A percentile compares a stretch with the other conserved stretches of the same genome.
Conservation (phyloP, 352 stramenopile genomes). For the Globisporangium paddicum region DNA sequence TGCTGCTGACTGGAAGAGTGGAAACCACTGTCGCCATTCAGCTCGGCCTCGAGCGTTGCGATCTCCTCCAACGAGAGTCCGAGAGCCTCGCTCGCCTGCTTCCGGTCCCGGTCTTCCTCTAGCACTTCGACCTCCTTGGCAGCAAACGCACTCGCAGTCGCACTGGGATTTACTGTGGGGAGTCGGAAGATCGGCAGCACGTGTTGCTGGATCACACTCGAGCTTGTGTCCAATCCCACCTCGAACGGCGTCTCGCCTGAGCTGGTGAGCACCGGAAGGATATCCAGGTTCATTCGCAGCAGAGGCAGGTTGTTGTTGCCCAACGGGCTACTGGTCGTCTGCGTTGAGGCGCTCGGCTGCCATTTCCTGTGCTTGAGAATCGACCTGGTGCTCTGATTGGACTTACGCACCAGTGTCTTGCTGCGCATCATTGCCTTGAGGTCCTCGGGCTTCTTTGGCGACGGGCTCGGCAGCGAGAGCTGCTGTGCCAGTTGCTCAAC, state of each 20-base stretch:
- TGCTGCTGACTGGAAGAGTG: neutral
- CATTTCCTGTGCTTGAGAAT: constrained; percentile 45
- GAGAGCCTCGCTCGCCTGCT: constrained; percentile 58
- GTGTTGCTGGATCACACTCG: constrained; percentile 23
- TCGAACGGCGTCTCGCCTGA: constrained; percentile 72
- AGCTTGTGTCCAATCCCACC: constrained; percentile 34
- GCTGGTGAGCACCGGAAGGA: constrained; percentile 70
- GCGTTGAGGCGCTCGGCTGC: neutral
- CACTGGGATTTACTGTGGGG: constrained; percentile 47
- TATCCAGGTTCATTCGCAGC: constrained; percentile 38
- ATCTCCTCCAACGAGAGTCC: constrained; percentile 68
- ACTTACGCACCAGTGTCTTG: constrained; percentile 34
- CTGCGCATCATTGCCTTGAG: constrained; percentile 36
- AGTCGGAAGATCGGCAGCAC: constrained; percentile 70
- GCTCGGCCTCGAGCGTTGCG: constrained; percentile 47
- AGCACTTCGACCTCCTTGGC: constrained; percentile 36
- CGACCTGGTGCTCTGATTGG: constrained; percentile 39
- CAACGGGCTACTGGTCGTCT: neutral
- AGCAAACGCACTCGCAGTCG: constrained; percentile 29
- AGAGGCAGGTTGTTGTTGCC: neutral
- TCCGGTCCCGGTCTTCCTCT: constrained; percentile 47
- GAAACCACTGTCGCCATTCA: constrained; percentile 18
- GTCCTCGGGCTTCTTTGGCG: constrained; percentile 13
- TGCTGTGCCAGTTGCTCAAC: constrained; percentile 41
- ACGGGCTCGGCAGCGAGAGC: constrained; percentile 20